Evolutionary conservation across 2,329 filamentous ascomycete species (phyloP).

Genomic region (Fusarium scirpi): DNA sequence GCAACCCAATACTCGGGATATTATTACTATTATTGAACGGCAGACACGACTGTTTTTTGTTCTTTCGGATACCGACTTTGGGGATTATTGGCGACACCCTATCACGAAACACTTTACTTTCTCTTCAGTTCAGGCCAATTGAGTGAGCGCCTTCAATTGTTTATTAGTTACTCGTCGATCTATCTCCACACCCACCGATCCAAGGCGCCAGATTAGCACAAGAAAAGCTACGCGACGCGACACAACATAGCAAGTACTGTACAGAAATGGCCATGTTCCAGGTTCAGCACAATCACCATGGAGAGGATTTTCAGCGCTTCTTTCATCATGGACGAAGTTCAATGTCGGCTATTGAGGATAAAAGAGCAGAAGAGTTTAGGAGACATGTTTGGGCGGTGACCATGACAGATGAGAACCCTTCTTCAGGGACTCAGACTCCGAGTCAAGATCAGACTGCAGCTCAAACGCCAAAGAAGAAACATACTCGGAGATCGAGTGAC

Average conservation of each 20-base stretch:
- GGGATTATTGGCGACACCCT: not conserved
- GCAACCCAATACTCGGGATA: constrained; percentile 11
- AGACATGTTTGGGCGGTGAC: constrained; percentile 46
- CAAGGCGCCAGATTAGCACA: not conserved
- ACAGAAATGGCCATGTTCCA: constrained; percentile 43
- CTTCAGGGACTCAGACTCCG: constrained; percentile 7
- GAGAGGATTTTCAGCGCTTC: constrained; percentile 45
- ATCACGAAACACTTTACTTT: not conserved
- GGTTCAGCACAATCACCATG: constrained; percentile 45
- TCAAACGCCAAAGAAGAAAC: constrained; percentile 15
- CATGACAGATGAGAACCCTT: constrained; percentile 46
- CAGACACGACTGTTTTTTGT: not conserved
- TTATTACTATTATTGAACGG: constrained; percentile 4
- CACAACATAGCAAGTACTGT: not conserved
- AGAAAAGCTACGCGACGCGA: constrained; percentile 7
- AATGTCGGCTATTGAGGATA: constrained; percentile 47
- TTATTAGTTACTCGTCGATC: constrained; percentile 15
- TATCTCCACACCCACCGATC: constrained; percentile 19
- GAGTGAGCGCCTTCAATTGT: not conserved
- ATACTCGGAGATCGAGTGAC: constrained; percentile 38
- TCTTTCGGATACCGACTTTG: not conserved
- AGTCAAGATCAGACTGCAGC: not conserved
- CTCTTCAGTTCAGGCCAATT: not conserved
- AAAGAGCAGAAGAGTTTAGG: constrained; percentile 45
- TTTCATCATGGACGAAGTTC: constrained; percentile 46